Evolutionary conservation across 176 grass and related monocot species (phyloP).

Genomic region (Avena eriantha): DNA sequence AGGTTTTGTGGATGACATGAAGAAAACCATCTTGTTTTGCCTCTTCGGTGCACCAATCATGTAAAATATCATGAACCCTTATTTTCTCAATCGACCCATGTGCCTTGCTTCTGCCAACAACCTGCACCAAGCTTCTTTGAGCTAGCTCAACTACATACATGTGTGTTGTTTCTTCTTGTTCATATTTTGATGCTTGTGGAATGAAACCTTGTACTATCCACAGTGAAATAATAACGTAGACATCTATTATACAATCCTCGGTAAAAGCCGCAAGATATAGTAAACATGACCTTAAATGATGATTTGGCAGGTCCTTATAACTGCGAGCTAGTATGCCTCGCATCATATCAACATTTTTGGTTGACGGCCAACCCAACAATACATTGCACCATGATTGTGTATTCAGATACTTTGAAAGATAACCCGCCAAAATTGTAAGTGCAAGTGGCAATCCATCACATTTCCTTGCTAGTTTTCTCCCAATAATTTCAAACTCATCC

Average conservation of each 20-base stretch:
- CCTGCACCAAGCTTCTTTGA: not conserved
- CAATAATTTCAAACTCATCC: not conserved
- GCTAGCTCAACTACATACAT: not conserved
- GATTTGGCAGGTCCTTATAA: not conserved
- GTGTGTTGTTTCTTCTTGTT: not conserved
- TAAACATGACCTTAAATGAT: not conserved
- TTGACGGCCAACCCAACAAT: not conserved
- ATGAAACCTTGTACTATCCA: constrained; percentile 1
- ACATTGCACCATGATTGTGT: not conserved
- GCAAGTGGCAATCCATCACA: not conserved
- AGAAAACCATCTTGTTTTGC: not conserved
- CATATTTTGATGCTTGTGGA: not conserved
- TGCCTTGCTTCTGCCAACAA: not conserved
- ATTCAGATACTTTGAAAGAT: not conserved
- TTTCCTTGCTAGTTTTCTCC: not conserved
- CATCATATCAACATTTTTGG: not conserved
- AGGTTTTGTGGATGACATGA: not conserved
- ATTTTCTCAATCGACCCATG: not conserved
- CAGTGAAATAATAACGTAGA: not conserved
- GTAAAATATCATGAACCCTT: constrained; percentile 10
- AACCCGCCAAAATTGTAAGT: not conserved
- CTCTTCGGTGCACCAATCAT: not conserved
- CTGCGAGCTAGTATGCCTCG: not conserved
- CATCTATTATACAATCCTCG: not conserved
- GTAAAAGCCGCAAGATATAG: not conserved